A percentile compares a stretch with the other conserved stretches of the same genome.
Evolutionary conservation across 2,329 filamentous ascomycete genomes (phyloP).

Genomic region (Scorias spongiosa): DNA sequence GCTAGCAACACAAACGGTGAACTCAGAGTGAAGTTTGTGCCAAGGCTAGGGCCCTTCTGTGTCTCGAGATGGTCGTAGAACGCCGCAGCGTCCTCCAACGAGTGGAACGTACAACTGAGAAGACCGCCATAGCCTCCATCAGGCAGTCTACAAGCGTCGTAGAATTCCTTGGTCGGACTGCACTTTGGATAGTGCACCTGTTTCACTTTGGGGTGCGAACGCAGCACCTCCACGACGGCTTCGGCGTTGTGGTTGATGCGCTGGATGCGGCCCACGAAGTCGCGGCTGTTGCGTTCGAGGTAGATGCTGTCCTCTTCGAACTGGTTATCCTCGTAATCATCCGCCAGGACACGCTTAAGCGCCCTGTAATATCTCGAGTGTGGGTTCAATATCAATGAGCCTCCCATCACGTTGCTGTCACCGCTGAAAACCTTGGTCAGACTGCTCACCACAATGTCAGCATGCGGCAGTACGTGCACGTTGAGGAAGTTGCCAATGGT

Average conservation of each 20-base stretch:
- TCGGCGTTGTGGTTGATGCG: constrained; percentile 79
- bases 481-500: constrained; percentile 96
- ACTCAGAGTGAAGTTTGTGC: constrained; percentile 86
- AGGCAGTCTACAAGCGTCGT: constrained; percentile 61
- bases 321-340: constrained; percentile 72
- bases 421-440: constrained; percentile 95
- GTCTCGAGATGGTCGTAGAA: constrained; percentile 82
- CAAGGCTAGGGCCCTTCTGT: constrained; percentile 84
- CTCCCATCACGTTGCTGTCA: constrained; percentile 97
- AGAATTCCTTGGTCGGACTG: constrained; percentile 52
- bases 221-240: constrained; percentile 59
- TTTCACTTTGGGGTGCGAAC: constrained; percentile 49
- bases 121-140: constrained; percentile 80
- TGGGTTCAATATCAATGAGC: constrained; percentile 49
- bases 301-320: constrained; percentile 92
- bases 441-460: constrained; percentile 86
- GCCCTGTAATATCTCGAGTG: constrained; percentile 52
- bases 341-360: constrained; percentile 51
- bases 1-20: constrained; percentile 85
- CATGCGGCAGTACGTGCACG: constrained; percentile 76
- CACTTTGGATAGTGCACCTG: constrained; percentile 77
- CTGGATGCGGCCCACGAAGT: constrained; percentile 70
- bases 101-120: constrained; percentile 67
- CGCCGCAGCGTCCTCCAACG: constrained; percentile 51
- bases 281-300: constrained; percentile 88